Evolutionary conservation across 2,329 filamentous ascomycete species (phyloP).

Genomic region (Fonsecaea pedrosoi): DNA sequence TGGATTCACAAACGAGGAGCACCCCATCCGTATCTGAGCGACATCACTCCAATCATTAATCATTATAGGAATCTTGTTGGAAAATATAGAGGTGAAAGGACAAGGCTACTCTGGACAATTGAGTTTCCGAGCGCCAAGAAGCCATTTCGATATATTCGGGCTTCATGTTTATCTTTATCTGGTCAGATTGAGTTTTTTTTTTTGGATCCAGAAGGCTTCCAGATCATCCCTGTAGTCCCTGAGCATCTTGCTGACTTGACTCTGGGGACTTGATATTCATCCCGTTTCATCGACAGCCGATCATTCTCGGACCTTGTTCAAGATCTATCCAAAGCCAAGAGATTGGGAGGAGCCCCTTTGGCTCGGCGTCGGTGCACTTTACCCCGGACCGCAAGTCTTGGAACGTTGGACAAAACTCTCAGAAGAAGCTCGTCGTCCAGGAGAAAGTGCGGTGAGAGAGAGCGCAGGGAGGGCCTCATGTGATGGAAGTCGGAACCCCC

Average conservation of each 20-base stretch:
- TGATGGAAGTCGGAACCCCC: conserved; percentile 14
- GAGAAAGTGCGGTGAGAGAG: conserved; percentile 34
- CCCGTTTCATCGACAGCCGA: background rate
- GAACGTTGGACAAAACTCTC: background rate
- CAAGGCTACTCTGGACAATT: background rate
- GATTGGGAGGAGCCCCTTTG: background rate
- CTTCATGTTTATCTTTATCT: background rate
- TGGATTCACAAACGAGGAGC: background rate
- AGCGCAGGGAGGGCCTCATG: conserved; percentile 24
- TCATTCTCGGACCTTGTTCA: background rate
- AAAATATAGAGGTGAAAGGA: background rate
- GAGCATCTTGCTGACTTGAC: background rate
- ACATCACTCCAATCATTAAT: background rate
- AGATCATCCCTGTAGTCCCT: background rate
- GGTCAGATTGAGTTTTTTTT: background rate
- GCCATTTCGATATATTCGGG: background rate
- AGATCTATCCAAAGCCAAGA: background rate
- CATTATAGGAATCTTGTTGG: background rate
- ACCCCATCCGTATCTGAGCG: background rate
- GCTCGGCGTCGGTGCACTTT: background rate
- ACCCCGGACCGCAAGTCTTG: background rate
- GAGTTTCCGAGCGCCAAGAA: background rate
- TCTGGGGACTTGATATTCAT: background rate
- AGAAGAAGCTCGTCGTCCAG: conserved; percentile 12
- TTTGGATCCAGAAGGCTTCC: background rate